Evolutionary conservation across 352 stramenopile species (phyloP).

Genomic region (Pythium dissotocum): DNA sequence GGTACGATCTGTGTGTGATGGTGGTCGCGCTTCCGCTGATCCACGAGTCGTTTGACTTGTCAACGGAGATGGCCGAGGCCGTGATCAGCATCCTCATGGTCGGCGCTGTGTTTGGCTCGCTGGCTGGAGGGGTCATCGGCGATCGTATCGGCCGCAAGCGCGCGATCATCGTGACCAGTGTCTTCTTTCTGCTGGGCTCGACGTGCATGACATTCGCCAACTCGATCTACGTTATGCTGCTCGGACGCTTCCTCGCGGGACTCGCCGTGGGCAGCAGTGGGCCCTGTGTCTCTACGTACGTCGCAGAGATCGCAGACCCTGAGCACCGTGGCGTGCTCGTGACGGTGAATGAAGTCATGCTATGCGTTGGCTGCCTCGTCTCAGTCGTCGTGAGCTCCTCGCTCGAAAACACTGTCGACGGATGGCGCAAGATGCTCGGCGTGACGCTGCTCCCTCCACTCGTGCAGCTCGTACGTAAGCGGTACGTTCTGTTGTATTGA

Average conservation of each 20-base stretch:
- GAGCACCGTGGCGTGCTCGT: conserved; percentile 58
- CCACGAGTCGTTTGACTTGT: conserved; percentile 56
- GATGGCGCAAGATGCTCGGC: conserved; percentile 64
- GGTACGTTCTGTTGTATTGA: background rate
- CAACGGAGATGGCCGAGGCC: conserved; percentile 45
- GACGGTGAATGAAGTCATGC: conserved; percentile 74
- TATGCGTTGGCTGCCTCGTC: conserved; percentile 68
- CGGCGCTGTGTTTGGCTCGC: conserved; percentile 61
- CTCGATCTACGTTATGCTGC: conserved; percentile 49
- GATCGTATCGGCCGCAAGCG: conserved; percentile 66
- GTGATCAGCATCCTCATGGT: conserved; percentile 76
- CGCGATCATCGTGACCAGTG: conserved; percentile 59
- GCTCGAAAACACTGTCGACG: conserved; percentile 44
- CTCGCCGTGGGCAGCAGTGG: conserved; percentile 64
- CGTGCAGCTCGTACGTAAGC: conserved; percentile 49
- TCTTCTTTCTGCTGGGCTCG: conserved; percentile 60
- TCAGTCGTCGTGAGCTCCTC: conserved; percentile 54
- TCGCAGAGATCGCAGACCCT: conserved; percentile 63
- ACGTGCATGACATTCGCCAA: conserved; percentile 67
- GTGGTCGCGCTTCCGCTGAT: conserved; percentile 69
- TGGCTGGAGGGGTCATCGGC: conserved; percentile 50
- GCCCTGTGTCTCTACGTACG: conserved; percentile 63
- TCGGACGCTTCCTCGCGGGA: conserved; percentile 64
- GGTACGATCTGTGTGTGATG: conserved; percentile 81
- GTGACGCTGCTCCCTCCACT: conserved; percentile 64